Evolutionary conservation across 352 stramenopile species (phyloP).

Genomic region (Pythium plurisporium): DNA sequence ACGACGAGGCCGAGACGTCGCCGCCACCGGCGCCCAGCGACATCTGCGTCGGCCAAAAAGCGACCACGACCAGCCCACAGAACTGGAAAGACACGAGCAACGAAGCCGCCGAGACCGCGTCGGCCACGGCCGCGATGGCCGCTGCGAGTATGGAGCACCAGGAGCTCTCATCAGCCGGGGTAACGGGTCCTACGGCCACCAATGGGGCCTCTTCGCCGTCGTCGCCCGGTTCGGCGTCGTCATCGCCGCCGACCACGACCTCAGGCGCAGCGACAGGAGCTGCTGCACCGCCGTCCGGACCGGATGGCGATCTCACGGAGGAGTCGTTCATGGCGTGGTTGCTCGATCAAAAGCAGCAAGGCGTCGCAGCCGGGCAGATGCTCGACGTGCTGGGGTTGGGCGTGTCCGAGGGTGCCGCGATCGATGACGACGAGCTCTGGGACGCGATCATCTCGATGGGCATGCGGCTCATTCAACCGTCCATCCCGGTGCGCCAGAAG

Average conservation of each 20-base stretch:
- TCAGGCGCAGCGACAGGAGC: neutral
- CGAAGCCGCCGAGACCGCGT: constrained; percentile 4
- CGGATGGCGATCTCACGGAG: constrained; percentile 46
- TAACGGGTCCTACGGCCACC: neutral
- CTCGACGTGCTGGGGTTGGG: constrained; percentile 72
- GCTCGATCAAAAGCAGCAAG: constrained; percentile 65
- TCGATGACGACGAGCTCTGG: constrained; percentile 83
- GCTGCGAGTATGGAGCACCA: constrained; percentile 15
- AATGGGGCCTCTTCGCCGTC: neutral
- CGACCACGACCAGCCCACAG: constrained; percentile 10
- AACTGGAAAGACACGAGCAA: constrained; percentile 15
- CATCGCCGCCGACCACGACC: neutral
- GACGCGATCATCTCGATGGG: constrained; percentile 84
- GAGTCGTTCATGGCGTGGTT: constrained; percentile 82
- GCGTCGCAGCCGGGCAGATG: constrained; percentile 60
- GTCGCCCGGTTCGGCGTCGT: constrained; percentile 1
- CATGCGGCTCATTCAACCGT: constrained; percentile 69
- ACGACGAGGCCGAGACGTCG: constrained; percentile 57
- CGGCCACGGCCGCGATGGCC: constrained; percentile 14
- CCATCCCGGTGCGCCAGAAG: constrained; percentile 36
- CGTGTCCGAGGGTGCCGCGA: constrained; percentile 66
- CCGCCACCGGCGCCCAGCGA: constrained; percentile 8
- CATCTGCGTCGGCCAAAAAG: constrained; percentile 13
- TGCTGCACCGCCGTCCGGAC: constrained; percentile 23
- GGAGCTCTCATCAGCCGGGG: neutral